A percentile compares a stretch with the other conserved stretches of the same genome.
These are phyloP conservation scores for Citrus mangshanensis DNA, from an alignment of 345 rosid species.

Conservation along the genomic window DNA sequence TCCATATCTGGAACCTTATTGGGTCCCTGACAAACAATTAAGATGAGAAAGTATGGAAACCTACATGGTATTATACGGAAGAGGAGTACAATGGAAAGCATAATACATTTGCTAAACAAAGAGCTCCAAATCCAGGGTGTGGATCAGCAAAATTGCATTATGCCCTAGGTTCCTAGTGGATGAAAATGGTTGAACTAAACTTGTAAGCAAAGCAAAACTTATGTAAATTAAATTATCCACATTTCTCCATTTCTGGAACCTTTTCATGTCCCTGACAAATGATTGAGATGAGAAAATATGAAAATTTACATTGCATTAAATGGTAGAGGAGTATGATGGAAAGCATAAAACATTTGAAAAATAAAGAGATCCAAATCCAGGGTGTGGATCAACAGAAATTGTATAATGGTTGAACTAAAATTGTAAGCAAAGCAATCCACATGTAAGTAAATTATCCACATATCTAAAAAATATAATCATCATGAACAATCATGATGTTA, in stretches of 20 bases:
- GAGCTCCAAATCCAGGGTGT: background rate
- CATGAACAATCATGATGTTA: background rate
- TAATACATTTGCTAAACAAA: background rate
- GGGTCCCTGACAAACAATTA: conserved; percentile 28
- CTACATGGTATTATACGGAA: background rate
- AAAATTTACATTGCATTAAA: background rate
- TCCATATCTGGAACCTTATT: conserved; percentile 28
- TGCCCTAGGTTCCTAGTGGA: background rate
- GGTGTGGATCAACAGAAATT: background rate
- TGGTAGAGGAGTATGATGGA: background rate
- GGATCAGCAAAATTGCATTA: background rate
- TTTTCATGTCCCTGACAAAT: conserved; percentile 34
- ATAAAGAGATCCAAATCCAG: background rate
- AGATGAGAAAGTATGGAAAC: conserved; percentile 12
- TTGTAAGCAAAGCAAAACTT: background rate
- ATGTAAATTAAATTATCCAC: no score
- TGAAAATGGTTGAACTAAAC: background rate
- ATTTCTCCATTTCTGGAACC: conserved; percentile 30
- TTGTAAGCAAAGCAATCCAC: no score
- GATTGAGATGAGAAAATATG: conserved; percentile 10
- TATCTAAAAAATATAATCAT: background rate
- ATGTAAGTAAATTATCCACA: no score
- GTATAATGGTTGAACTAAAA: no score
- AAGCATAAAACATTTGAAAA: background rate
- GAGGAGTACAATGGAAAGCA: background rate